Conservation (phyloP, 2,329 filamentous ascomycete genomes). For the Fusarium nelsonii region DNA sequence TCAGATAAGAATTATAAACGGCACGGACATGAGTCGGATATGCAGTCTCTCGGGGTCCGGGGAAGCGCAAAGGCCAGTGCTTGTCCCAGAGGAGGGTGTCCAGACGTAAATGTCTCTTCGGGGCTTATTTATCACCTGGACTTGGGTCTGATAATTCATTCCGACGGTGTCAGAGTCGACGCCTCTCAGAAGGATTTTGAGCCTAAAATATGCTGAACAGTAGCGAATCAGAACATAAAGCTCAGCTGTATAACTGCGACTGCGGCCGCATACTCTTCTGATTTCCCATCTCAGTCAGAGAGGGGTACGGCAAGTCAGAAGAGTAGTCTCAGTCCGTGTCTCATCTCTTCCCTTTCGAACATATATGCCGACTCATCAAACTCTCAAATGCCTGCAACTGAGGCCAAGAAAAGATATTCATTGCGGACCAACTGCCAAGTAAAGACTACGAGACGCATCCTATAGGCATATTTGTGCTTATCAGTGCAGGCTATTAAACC, state of each 20-base stretch:
- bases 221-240: slow-evolving; percentile 8
- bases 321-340: neutral
- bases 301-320: slow-evolving; percentile 5
- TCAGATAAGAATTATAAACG: slow-evolving; percentile 41
- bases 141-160: slow-evolving; percentile 6
- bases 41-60: slow-evolving; percentile 35
- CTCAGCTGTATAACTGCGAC: neutral
- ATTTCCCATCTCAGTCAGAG: slow-evolving; percentile 2
- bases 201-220: slow-evolving; percentile 12
- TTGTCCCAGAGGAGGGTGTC: slow-evolving; percentile 22
- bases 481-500: slow-evolving; percentile 43
- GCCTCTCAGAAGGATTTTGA: slow-evolving; percentile 1
- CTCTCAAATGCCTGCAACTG: slow-evolving; percentile 2
- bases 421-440: slow-evolving; percentile 40
- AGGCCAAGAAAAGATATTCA: slow-evolving; percentile 36
- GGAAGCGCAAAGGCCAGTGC: slow-evolving; percentile 37
- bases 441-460: slow-evolving; percentile 27
- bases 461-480: slow-evolving; percentile 43
- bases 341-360: slow-evolving; percentile 2
- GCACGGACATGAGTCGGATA: slow-evolving; percentile 27
- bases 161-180: slow-evolving; percentile 8
- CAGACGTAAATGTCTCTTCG: slow-evolving; percentile 6
- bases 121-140: slow-evolving; percentile 11
- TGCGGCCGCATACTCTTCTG: slow-evolving; percentile 19
- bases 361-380: slow-evolving; percentile 6